Conservation (phyloP, 805 yeast species). For the Kregervanrija fluxuum region DNA sequence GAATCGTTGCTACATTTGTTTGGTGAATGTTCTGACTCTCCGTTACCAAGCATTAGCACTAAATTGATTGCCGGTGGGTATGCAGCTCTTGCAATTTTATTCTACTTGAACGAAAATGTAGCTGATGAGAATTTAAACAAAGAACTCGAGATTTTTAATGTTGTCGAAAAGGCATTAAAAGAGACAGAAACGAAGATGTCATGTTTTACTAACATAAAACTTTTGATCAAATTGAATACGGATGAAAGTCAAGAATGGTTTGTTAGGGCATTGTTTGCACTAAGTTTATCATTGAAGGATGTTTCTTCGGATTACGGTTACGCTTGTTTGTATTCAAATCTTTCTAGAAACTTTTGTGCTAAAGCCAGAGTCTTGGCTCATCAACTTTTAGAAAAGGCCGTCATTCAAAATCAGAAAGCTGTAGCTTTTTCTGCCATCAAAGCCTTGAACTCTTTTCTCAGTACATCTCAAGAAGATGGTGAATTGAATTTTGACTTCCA, state of each 20-base stretch:
- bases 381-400: conserved; percentile 26
- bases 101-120: conserved; percentile 13
- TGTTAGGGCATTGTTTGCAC: conserved; percentile 35
- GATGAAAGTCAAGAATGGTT: conserved; percentile 47
- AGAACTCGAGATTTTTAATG: conserved; percentile 20
- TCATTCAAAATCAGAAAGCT: conserved; percentile 28
- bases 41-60: conserved; percentile 45
- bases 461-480: conserved; percentile 4
- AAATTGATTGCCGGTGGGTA: conserved; percentile 49
- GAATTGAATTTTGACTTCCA: conserved; percentile 20
- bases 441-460: conserved; percentile 31
- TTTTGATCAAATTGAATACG: conserved; percentile 41
- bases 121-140: conserved; percentile 6
- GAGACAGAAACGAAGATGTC: conserved; percentile 30
- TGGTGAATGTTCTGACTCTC: conserved; percentile 42
- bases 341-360: conserved; percentile 34
- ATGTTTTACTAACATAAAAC: conserved; percentile 38
- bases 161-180: conserved; percentile 29
- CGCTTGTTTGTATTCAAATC: conserved; percentile 41
- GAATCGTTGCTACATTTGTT: conserved; percentile 13
- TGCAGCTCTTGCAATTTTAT: conserved; percentile 30
- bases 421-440: conserved; percentile 38
- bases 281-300: conserved; percentile 18
- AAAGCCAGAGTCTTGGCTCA: conserved; percentile 30
- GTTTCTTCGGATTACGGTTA: conserved; percentile 29